phyloP scores from a whole-genome alignment of 257 asterid genomes.

The Henckelia pumila region DNA sequence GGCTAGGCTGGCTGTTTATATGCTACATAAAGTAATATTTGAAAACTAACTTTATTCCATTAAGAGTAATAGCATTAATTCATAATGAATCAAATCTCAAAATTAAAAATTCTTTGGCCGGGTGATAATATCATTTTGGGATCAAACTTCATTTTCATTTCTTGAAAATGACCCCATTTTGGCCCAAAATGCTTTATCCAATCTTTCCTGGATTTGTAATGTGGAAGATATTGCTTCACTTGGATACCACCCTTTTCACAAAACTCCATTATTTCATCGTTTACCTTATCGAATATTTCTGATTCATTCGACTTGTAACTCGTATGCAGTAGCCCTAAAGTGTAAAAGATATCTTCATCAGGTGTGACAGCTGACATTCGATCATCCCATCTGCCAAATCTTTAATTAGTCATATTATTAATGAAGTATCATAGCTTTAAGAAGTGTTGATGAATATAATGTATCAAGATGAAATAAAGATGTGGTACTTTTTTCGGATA shows the following conservation, averaged over 20 bases:
- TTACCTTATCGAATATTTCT: conserved; percentile 27
- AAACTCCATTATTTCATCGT: conserved; percentile 35
- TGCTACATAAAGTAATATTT: too few relatives aligned
- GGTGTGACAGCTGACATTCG: conserved; percentile 52
- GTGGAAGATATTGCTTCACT: conserved; percentile 52
- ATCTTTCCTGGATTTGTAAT: conserved; percentile 39
- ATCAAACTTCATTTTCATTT: conserved; percentile 40
- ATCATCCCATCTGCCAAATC: conserved; percentile 44
- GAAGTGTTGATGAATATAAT: too few relatives aligned
- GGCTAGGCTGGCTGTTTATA: too few relatives aligned
- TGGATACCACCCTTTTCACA: conserved; percentile 36
- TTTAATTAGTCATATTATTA: too few relatives aligned
- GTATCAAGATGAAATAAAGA: too few relatives aligned
- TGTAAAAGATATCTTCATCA: conserved; percentile 47
- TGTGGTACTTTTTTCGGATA: conserved; percentile 38
- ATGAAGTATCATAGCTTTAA: too few relatives aligned
- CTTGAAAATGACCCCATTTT: conserved; percentile 46
- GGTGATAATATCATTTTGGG: conserved; percentile 49
- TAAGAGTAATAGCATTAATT: not conserved
- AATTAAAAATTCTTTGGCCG: conserved; percentile 41
- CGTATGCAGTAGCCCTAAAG: conserved; percentile 39
- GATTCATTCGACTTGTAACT: conserved; percentile 28
- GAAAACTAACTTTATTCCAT: not conserved
- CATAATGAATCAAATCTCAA: not conserved
- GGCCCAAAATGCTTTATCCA: conserved; percentile 52